Base-by-base conservation (phyloP, 2,329 filamentous ascomycete species). In the Diaporthe longicolla region DNA sequence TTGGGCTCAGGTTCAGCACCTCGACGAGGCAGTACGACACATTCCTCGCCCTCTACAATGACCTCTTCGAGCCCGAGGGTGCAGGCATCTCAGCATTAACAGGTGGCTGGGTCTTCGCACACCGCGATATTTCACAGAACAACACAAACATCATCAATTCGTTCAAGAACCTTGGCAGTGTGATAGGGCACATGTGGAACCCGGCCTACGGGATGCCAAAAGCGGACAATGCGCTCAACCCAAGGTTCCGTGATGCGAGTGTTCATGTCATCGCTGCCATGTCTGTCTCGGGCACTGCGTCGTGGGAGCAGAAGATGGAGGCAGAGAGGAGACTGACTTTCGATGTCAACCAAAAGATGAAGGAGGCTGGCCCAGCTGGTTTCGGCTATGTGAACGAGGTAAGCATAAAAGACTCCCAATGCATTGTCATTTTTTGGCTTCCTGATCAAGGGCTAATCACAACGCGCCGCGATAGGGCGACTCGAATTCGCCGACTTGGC, bases 351-450 rank as follows among this genome's bases (percentile, higher is more conserved):
- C 82, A 73, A 6, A 81, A 79, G 2, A 79, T 87, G 63, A 79
- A 81, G 50, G 78, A 82, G 9, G 85, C 79, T 29, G 83, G 79
- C 57, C 83, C 80, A 58, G 80, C 81, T 35, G 83, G 83, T 1
- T 82, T 84, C 29, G 82, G 84, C 9, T 88, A 88, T 76, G 77
- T 87, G 73, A 88, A 86, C 75, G 87, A 87, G 81, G 81, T 81
- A 43, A 65, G 59, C 21, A 9, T 1, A 8, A 19, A 29, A 15
- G 2, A 19, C 4, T n/a, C 7, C 7, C 1, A n/a, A 10, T 50
- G 21, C 4, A n/a, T n/a, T n/a, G 19, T n/a, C 45, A 6, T 9
- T 4, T 50, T n/a, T 9, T 15, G 7, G 6, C 11, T 5, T 4
- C 19, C 5, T 1, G 2, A n/a, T 10, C 3, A 24, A 24, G 10